Evolutionary conservation across 2,329 filamentous ascomycete genomes (phyloP).

Genomic region (Pseudogymnoascus verrucosus): DNA sequence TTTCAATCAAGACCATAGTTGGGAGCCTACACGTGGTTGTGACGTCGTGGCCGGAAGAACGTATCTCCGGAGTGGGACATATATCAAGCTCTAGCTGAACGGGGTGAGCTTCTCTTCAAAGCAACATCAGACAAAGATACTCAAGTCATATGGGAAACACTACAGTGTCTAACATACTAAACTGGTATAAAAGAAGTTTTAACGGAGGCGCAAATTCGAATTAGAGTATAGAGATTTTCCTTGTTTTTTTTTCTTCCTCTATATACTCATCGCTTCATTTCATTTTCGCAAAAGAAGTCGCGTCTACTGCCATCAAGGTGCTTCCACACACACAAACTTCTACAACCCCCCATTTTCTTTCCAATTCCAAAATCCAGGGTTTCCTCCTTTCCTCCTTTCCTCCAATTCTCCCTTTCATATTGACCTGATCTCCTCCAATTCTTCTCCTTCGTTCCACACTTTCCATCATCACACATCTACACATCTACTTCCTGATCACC

Average conservation of each 20-base stretch:
- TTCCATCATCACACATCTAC: not conserved
- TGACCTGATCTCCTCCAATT: constrained; percentile 1
- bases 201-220: not conserved
- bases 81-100: not conserved
- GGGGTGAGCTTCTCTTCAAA: not conserved
- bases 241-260: not conserved
- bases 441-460: not conserved
- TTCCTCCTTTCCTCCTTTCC: not conserved
- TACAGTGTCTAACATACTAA: not conserved
- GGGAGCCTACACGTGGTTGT: not conserved
- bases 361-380: not conserved
- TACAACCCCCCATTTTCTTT: not conserved
- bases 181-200: not conserved
- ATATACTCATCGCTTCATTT: not conserved
- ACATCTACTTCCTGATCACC: not conserved
- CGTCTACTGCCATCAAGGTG: not conserved
- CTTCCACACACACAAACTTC: constrained; percentile 1
- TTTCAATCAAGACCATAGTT: not conserved
- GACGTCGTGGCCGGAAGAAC: constrained; percentile 3
- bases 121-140: not conserved
- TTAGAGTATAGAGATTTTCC: not conserved
- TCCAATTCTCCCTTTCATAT: not conserved
- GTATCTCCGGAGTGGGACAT: not conserved
- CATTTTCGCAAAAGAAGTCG: not conserved
- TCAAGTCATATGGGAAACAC: not conserved